phyloP scores from a whole-genome alignment of 805 yeast genomes.

The Schizosaccharomyces lindneri region DNA sequence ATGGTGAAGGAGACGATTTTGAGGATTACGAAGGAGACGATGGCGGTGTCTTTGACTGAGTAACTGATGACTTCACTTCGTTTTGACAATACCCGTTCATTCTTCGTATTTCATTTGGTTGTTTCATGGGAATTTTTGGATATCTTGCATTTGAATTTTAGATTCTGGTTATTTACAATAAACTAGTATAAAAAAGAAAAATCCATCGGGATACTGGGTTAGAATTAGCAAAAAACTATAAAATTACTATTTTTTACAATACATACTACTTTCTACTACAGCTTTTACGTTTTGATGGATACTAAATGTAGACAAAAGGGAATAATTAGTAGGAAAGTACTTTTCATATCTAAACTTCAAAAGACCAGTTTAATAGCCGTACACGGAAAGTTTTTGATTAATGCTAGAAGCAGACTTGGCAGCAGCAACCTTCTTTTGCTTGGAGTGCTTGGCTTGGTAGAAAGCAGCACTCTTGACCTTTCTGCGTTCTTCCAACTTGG shows the following conservation, averaged over 20 bases:
- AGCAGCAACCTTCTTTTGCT: constrained; percentile 69
- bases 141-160: no score
- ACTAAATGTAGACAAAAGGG: neutral
- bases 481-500: constrained; percentile 96
- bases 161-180: no score
- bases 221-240: no score
- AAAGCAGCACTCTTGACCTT: constrained; percentile 96
- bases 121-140: no score
- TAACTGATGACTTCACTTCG: neutral
- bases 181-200: no score
- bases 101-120: no score
- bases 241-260: no score
- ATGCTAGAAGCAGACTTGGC: constrained; percentile 78
- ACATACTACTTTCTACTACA: no score
- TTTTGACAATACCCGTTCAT: no score
- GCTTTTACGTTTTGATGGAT: no score
- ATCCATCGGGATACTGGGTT: no score
- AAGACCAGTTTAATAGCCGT: constrained; percentile 59
- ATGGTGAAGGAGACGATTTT: constrained; percentile 4
- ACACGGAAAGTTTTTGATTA: constrained; percentile 78
- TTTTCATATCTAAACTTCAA: neutral
- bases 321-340: neutral
- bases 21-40: constrained; percentile 5
- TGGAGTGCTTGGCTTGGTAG: constrained; percentile 96
- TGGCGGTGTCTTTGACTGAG: neutral